Evolutionary conservation across 192 early-diverging fungal genomes (phyloP), one percentile per base, ranked within the genome.

Genomic region (Dissophora globulifera): DNA sequence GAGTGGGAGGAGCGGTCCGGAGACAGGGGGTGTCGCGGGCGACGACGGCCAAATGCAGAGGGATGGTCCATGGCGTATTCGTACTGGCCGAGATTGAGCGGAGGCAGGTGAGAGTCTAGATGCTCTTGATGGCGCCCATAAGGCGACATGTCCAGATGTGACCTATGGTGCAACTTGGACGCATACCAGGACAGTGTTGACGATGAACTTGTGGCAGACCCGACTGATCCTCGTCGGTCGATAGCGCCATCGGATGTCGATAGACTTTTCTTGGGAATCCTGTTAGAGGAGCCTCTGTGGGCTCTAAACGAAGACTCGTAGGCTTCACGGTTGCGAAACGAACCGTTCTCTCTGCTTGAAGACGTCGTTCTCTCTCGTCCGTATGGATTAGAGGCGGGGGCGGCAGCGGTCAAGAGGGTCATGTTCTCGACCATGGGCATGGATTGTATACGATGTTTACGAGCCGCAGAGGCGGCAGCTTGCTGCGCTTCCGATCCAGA

Each of bases 141-240:
- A 15, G 43, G 46, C 54, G 12, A 57, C 23, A 15, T 12, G n/a
- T 45, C 43, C 12, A 17, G 16, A 17, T 6, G 16, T 11, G 59
- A 43, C 38, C 53, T 71, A 43, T 76, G 72, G 8, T 76, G 72
- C 8, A 76, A 50, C 38, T 76, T 76, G 58, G 72, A 76, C 3
- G 72, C 72, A 47, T 76, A 76, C 72, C 72, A 76, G 4, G 72
- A 76, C 15, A 76, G 19, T 2, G 67, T 43, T 31, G 68, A 53
- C 3, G 70, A 76, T 4, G 62, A 17, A 4, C 38, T 43, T 41
- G 57, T 29, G 29, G 65, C 49, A 2, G 67, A 61, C n/a, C 41
- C 50, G 15, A 61, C 16, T 25, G 65, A 67, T 8, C 31, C 55
- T 23, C 53, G 31, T 9, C 65, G 65, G 9, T 29, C n/a, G n/a